Evolutionary conservation across 2,329 filamentous ascomycete species (phyloP), one percentile per base, ranked within the genome.

Genomic region (Colletotrichum tamarilloi): DNA sequence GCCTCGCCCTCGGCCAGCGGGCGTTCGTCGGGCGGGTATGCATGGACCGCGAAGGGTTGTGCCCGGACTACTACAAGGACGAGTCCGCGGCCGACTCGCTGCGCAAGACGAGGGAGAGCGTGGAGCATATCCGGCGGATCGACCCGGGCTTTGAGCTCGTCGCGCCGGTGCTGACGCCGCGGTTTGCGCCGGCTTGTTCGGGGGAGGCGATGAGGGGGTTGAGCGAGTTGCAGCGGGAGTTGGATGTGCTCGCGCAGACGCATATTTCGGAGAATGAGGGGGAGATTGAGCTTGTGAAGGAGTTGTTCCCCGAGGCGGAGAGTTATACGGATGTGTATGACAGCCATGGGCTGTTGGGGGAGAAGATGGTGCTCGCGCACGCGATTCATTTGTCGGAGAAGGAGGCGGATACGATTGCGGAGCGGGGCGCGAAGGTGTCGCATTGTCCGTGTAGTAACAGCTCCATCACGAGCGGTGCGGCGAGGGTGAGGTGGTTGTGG

Each of bases 21-120:
- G 97, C 97, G 7, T 94, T 98, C 76, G 90, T 99, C 53, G 97
- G 97, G 38, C 89, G 97, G 53, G 94, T 97, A n/a, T 98, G 95
- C 86, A 98, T 99, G 97, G 95, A 98, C 81, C 88, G 89, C 35
- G 81, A 82, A 0, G 81, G 84, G 0, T 83, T 93, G 5, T 92
- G 91, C 49, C 95, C 95, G 0, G 87, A 89, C 1, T 94, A 92
- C 84, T 98, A 98, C 84, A 88, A 91, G 26, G 97, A 99, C 80
- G 89, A 89, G 70, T 91, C 89, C 19, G 83, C 91, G 0, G 88
- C 89, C 2, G 84, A 87, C 28, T 88, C 91, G 0, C 68, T 94
- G 0, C 76, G 81, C 2, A 87, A 87, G 49, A 93, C 93, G 0
- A 81, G 84, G 32, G 86, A 85, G 12, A 90, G 87, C 24, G 91